phyloP scores from a whole-genome alignment of 495 filamentous ascomycete species.

The Amorphotheca resinae region DNA sequence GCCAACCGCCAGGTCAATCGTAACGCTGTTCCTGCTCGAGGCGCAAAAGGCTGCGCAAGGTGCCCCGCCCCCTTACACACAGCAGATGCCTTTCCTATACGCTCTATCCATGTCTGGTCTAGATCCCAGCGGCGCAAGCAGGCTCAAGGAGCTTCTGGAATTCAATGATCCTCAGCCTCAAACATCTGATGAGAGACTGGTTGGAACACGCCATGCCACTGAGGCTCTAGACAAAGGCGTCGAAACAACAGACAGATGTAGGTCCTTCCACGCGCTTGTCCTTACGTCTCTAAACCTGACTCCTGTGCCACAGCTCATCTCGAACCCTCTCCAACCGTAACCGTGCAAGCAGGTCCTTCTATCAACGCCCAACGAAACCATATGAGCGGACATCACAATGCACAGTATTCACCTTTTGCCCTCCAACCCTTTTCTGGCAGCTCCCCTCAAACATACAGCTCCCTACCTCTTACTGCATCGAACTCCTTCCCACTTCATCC shows the following conservation, averaged over 20 bases:
- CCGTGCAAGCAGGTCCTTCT: neutral
- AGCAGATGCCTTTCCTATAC: slow-evolving; percentile 1
- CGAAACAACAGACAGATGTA: neutral
- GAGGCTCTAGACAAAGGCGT: neutral
- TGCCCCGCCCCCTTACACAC: neutral
- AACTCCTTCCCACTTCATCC: neutral
- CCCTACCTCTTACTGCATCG: neutral
- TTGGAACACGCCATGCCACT: neutral
- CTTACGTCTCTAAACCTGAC: neutral
- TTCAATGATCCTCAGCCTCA: slow-evolving; percentile 7
- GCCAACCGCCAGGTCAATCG: slow-evolving; percentile 11
- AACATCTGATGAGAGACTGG: neutral
- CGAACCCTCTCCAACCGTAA: neutral
- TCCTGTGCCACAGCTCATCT: neutral
- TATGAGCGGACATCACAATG: neutral
- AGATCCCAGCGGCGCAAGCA: slow-evolving; percentile 1
- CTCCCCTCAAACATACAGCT: neutral
- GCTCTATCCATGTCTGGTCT: slow-evolving; percentile 1
- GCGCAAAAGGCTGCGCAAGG: neutral
- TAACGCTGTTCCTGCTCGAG: slow-evolving; percentile 1
- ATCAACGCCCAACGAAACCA: neutral
- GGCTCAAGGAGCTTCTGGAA: slow-evolving; percentile 5
- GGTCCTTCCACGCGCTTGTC: neutral
- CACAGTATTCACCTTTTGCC: neutral
- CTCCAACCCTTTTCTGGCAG: neutral